These are phyloP conservation scores for Phytophthora gonapodyides DNA, from an alignment of 352 stramenopile species.

Conservation along the genomic window DNA sequence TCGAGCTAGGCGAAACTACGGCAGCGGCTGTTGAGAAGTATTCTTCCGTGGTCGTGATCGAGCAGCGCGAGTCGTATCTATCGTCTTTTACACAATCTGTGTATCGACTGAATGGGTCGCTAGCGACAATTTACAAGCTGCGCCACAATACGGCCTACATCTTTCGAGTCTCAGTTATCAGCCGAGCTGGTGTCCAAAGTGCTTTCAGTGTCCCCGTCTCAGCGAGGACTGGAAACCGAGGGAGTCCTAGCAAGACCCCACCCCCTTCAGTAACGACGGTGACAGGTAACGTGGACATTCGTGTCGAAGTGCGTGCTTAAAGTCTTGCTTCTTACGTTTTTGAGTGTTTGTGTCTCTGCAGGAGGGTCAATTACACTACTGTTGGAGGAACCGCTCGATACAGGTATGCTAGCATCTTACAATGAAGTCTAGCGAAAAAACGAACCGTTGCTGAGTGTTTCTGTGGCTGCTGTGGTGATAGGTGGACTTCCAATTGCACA, in stretches of 20 bases:
- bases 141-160: conserved; percentile 51
- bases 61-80: conserved; percentile 40
- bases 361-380: conserved; percentile 41
- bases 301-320: background rate
- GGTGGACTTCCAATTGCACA: conserved; percentile 39
- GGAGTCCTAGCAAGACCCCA: conserved; percentile 43
- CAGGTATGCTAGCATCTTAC: conserved; percentile 26
- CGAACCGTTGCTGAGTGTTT: conserved; percentile 4
- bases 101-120: conserved; percentile 10
- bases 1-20: conserved; percentile 21
- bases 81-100: conserved; percentile 30
- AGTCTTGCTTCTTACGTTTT: background rate
- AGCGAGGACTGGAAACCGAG: conserved; percentile 35
- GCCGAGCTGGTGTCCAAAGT: conserved; percentile 20
- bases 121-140: conserved; percentile 50
- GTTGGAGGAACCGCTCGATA: conserved; percentile 43
- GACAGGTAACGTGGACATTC: conserved; percentile 39
- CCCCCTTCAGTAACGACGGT: conserved; percentile 31
- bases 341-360: conserved; percentile 8
- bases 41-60: conserved; percentile 20
- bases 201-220: conserved; percentile 31
- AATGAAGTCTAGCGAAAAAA: background rate
- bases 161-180: conserved; percentile 44
- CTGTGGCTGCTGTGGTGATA: conserved; percentile 4
- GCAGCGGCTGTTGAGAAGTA: conserved; percentile 2